Conservation (phyloP, 2,329 filamentous ascomycete genomes). For the Polytolypa hystricis region DNA sequence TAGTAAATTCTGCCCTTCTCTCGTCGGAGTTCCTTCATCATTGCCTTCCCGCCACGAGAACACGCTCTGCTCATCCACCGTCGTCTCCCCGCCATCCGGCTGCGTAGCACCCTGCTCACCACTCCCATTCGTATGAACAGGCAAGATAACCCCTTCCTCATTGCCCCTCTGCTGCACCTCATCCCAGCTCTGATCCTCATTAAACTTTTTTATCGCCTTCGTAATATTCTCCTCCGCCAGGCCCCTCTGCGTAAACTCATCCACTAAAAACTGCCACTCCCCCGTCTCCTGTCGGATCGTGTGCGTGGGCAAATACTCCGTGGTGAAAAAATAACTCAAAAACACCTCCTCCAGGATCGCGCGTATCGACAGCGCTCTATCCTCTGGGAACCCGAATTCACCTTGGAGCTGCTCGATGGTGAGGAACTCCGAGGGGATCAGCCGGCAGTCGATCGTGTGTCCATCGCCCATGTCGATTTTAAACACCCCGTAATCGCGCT, state of each 20-base stretch:
- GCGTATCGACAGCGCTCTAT: conserved; percentile 31
- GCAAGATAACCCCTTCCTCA: conserved; percentile 28
- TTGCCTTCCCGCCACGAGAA: conserved; percentile 35
- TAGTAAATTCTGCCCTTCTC: conserved; percentile 66
- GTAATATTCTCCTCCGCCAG: conserved; percentile 27
- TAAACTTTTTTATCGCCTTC: conserved; percentile 27
- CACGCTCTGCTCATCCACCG: conserved; percentile 32
- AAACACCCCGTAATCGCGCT: conserved; percentile 33
- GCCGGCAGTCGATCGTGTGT: conserved; percentile 29
- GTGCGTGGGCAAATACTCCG: conserved; percentile 30
- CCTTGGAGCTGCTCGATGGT: conserved; percentile 33
- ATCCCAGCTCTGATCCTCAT: conserved; percentile 29
- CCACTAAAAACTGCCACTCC: conserved; percentile 27
- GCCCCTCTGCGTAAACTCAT: conserved; percentile 28
- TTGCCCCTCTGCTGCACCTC: conserved; percentile 29
- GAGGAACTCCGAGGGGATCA: conserved; percentile 32
- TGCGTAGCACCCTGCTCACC: conserved; percentile 15
- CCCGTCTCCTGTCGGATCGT: conserved; percentile 21
- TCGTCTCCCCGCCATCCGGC: conserved; percentile 25
- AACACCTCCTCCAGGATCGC: conserved; percentile 36
- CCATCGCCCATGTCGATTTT: conserved; percentile 33
- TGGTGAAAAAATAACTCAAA: conserved; percentile 31
- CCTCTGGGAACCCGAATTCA: conserved; percentile 26
- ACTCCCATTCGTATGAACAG: conserved; percentile 10
- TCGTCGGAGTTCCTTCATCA: conserved; percentile 29